Evolutionary conservation across 2,329 filamentous ascomycete species (phyloP).

Genomic region (Trichoderma arundinaceum): DNA sequence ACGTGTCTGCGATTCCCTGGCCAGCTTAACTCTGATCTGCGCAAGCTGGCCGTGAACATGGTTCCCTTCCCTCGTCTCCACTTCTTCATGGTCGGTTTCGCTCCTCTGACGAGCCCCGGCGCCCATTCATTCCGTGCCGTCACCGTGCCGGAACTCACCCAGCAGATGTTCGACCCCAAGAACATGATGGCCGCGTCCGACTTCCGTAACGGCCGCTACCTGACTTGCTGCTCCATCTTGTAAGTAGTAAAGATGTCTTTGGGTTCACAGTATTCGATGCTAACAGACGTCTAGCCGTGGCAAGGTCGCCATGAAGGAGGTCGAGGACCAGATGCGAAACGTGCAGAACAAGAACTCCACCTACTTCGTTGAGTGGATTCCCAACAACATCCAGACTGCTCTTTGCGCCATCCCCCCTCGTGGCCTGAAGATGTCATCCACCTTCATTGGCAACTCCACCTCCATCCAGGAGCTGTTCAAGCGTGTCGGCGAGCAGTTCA

Average conservation of each 20-base stretch:
- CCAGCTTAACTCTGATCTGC: conserved; percentile 99
- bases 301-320: conserved; percentile 99
- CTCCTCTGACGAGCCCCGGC: conserved; percentile 85
- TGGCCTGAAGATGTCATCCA: conserved; percentile 98
- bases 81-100: conserved; percentile 99
- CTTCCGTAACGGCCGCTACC: conserved; percentile 99
- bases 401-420: conserved; percentile 98
- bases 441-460: conserved; percentile 98
- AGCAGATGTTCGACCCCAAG: conserved; percentile 99
- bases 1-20: conserved; percentile 99
- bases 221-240: conserved; percentile 99
- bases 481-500: conserved; percentile 99
- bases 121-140: conserved; percentile 97
- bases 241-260: conserved; percentile 50
- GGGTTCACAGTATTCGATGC: neutral
- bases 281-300: conserved; percentile 69
- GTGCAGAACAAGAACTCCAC: conserved; percentile 99
- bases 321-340: conserved; percentile 99
- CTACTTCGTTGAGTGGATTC: conserved; percentile 99
- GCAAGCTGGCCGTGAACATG: conserved; percentile 99
- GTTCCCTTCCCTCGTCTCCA: conserved; percentile 99
- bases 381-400: conserved; percentile 99
- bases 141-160: conserved; percentile 96
- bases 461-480: conserved; percentile 99
- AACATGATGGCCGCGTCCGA: conserved; percentile 99